These are phyloP conservation scores for Solanum hybrid DNA, from an alignment of 305 asterid genomes.

Conservation along the genomic window DNA sequence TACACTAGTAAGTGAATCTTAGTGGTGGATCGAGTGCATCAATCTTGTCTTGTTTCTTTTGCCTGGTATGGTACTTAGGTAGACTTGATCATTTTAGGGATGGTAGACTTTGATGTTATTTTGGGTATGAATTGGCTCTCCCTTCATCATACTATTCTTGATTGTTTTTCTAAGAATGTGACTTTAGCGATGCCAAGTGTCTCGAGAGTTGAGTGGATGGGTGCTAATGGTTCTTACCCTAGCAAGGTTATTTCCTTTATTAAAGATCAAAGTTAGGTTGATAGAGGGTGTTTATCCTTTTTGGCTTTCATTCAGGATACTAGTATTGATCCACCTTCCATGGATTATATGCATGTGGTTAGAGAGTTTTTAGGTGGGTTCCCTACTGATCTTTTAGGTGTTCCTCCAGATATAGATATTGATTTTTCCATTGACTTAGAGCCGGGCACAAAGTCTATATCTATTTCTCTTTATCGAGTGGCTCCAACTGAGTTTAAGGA, in stretches of 20 bases:
- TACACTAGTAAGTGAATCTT: background rate
- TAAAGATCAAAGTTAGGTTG: background rate
- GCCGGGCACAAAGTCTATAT: background rate
- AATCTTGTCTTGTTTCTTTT: background rate
- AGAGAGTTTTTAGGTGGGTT: background rate
- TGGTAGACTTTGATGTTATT: background rate
- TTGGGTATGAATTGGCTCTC: background rate
- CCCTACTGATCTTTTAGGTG: background rate
- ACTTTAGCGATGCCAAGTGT: background rate
- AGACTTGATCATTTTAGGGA: background rate
- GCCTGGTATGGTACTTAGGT: background rate
- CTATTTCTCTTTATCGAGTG: background rate
- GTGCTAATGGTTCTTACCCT: background rate
- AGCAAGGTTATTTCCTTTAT: background rate
- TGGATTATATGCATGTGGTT: background rate
- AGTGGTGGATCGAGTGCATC: background rate
- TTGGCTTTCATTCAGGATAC: background rate
- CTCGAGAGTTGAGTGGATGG: background rate
- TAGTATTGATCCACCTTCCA: background rate
- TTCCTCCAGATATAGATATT: background rate
- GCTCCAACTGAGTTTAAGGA: background rate
- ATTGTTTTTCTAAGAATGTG: background rate
- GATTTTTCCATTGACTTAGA: too few species aligned
- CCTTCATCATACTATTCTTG: background rate
- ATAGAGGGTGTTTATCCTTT: background rate